Conservation (phyloP, 495 filamentous ascomycete genomes). For the Clavariopsis aquatica region DNA sequence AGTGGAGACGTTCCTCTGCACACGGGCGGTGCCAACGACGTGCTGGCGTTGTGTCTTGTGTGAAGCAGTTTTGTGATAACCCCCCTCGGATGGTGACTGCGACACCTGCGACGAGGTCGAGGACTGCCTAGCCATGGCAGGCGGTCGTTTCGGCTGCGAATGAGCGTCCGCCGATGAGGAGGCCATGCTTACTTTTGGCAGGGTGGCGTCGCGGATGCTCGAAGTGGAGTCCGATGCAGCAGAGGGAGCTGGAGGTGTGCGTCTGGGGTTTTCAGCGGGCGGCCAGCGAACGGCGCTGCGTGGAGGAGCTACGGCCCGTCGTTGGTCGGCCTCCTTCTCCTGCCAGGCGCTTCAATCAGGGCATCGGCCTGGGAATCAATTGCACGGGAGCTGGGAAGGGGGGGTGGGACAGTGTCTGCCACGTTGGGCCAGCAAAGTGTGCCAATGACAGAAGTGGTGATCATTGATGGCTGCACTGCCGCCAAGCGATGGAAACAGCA, state of each 20-base stretch:
- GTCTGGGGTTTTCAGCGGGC: background rate
- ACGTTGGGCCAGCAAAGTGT: conserved; percentile 10
- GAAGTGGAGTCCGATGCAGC: conserved; percentile 1
- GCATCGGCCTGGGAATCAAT: conserved; percentile 26
- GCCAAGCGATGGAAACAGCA: conserved; percentile 19
- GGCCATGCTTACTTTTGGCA: conserved; percentile 35
- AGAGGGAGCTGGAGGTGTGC: background rate
- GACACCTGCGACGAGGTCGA: conserved; percentile 39
- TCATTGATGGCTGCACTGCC: conserved; percentile 20
- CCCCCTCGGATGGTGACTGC: conserved; percentile 39
- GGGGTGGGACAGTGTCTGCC: conserved; percentile 27
- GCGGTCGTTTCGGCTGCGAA: conserved; percentile 38
- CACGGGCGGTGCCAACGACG: conserved; percentile 38
- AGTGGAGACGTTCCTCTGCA: conserved; percentile 35
- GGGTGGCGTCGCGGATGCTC: conserved; percentile 15
- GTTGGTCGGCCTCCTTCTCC: background rate
- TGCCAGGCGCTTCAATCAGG: conserved; percentile 4
- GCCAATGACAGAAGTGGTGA: conserved; percentile 25
- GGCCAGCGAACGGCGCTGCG: background rate
- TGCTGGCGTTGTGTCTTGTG: conserved; percentile 37
- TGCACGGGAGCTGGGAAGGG: conserved; percentile 13
- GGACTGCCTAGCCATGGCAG: conserved; percentile 31
- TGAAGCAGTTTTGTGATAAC: conserved; percentile 23
- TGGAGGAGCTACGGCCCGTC: background rate
- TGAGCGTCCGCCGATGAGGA: conserved; percentile 34